These are phyloP conservation scores for Irpex sp. DNA, from an alignment of 1,284 basidiomycete genomes.

Conservation along the genomic window DNA sequence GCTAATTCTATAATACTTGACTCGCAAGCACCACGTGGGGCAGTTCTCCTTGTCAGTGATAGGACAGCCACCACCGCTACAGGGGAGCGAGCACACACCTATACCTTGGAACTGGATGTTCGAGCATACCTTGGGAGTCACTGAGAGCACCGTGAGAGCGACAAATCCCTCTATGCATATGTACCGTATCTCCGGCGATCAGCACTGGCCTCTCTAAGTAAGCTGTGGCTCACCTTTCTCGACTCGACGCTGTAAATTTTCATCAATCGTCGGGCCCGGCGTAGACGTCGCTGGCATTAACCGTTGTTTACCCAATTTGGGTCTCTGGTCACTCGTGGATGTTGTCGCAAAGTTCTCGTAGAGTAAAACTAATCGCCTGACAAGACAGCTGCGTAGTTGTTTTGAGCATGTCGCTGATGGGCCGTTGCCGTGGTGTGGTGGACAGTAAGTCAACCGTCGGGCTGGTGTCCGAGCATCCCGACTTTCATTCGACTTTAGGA, in stretches of 20 bases:
- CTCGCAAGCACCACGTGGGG: neutral
- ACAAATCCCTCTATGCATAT: neutral
- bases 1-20: neutral
- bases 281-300: neutral
- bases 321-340: neutral
- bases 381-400: neutral
- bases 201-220: neutral
- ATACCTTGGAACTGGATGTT: neutral
- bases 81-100: neutral
- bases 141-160: neutral
- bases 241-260: neutral
- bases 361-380: neutral
- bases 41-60: neutral
- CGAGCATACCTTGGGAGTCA: neutral
- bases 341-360: no score
- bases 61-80: neutral
- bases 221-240: neutral
- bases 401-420: neutral
- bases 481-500: neutral
- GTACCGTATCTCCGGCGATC: neutral
- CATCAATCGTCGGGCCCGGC: neutral
- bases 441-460: neutral
- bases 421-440: neutral
- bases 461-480: neutral
- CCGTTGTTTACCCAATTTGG: neutral